Evolutionary conservation across 139 green algal species (phyloP), one percentile per base, ranked within the genome.

Genomic region (Picochlorum sp.): DNA sequence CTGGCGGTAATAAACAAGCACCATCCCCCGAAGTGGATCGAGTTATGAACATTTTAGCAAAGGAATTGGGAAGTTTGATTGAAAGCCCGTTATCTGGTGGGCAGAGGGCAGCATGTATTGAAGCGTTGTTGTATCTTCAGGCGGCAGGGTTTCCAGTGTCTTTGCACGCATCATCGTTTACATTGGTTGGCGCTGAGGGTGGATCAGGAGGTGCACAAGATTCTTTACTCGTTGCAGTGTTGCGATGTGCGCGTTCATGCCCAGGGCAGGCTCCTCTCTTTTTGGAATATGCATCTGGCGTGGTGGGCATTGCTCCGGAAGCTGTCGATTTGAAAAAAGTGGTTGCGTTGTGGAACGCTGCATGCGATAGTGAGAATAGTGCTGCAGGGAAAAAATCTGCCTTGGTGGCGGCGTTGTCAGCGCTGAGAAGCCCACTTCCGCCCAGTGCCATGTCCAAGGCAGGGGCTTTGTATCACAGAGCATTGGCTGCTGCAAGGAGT

Each of bases 81-180:
- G 71, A 80, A 34, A 66, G 63, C 4, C 61, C 63, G 37, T 47
- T 71, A 24, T 38, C 57, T 10, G 31, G 70, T n/a, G 65, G 63
- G 5, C 47, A 77, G 57, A 72, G 79, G 49, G 79, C 65, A 52
- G 63, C 68, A 45, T 70, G 66, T 38, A 62, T 86, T 44, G 68
- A 86, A 47, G 81, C 72, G 3, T 60, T 86, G 16, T 66, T 86
- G 34, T 86, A 77, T 71, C 50, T 79, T 14, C 57, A 73, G 57
- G 70, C 64, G 21, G 70, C 70, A 10, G 70, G 70, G n/a, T 73
- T 71, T 37, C 28, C 57, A 50, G 61, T 51, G 41, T 47, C 16
- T 63, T 55, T 77, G 23, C 31, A 26, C 31, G 38, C 55, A 57
- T 14, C 55, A 26, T 44, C 24, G 8, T 54, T 54, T 21, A 54